Evolutionary conservation across 2,329 filamentous ascomycete genomes (phyloP), one percentile per base, ranked within the genome.

Genomic region (Laburnicola sp.): DNA sequence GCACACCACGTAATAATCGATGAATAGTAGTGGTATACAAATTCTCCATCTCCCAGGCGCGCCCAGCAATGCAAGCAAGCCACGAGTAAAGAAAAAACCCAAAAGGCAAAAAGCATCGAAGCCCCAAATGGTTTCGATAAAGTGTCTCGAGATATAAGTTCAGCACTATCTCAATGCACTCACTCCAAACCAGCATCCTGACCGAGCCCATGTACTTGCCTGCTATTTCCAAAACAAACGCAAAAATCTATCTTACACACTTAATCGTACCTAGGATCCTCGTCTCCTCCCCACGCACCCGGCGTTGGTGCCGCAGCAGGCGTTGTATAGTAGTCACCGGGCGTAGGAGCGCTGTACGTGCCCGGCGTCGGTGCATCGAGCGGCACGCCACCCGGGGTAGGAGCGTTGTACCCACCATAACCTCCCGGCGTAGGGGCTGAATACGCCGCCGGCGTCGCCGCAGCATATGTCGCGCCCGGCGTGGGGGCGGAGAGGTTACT

Each of bases 291-390:
- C 51, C 77, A 80, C 10, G 74, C 76, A 7, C 77, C 78, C 3
- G 85, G 85, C n/a, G 85, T 87, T 0, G 84, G 83, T 22, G 85
- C 85, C 28, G 69, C 68, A 35, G 68, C 66, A 28, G 68, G 68
- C 28, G 75, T 76, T 22, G 59, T 55, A 37, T 60, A 54, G 53
- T 60, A 58, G 45, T 69, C 68, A 10, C 68, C 69, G 5, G 73
- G 71, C 3, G 72, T 75, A 8, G 71, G 68, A 16, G 73, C 71
- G 34, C 62, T 64, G 57, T 74, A 78, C 36, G 68, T 70, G 21
- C 70, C 71, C 2, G 71, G 71, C 2, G 71, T 74, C 0, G 71
- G 71, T 9, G 71, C 71, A 53, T 74, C 71, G 60, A 73, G 68
- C 2, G 69, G 66, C 11, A 62, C 62, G 4, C 62, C 69, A 16